A percentile compares a stretch with the other conserved stretches of the same genome.
Evolutionary conservation across 768 basidiomycete genomes (phyloP).

Genomic region (Leucocoprinus birnbaumii): DNA sequence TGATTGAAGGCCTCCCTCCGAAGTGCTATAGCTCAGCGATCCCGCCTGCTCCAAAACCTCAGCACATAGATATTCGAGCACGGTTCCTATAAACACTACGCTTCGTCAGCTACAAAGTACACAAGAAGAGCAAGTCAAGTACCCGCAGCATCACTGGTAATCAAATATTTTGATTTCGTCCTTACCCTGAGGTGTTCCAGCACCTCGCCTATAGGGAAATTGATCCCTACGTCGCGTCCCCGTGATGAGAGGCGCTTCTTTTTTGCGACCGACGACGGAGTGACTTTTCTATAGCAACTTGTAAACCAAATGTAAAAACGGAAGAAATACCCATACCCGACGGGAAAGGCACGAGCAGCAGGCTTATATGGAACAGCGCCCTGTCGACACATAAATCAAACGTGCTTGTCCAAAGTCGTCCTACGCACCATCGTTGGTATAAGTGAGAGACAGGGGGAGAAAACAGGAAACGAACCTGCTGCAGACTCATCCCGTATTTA

Average conservation of each 20-base stretch:
- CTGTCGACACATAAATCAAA: neutral
- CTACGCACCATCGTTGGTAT: neutral
- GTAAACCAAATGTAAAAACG: too few species aligned
- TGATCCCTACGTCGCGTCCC: conserved; percentile 1
- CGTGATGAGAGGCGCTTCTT: neutral
- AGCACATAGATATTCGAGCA: conserved; percentile 84
- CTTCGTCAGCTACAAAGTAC: neutral
- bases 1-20: neutral
- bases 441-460: neutral
- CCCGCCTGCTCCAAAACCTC: conserved; percentile 88
- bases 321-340: too few species aligned
- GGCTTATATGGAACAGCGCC: neutral
- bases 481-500: neutral
- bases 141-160: conserved; percentile 60
- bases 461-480: too few species aligned
- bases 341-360: neutral
- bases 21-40: conserved; percentile 1
- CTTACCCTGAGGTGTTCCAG: neutral
- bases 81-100: conserved; percentile 78
- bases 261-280: neutral
- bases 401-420: too few species aligned
- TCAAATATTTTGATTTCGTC: neutral
- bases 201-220: neutral
- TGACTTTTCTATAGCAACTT: neutral
- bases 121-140: neutral